Base-by-base conservation (phyloP, 2,329 filamentous ascomycete genomes). In the Stachybotrys echinatus region DNA sequence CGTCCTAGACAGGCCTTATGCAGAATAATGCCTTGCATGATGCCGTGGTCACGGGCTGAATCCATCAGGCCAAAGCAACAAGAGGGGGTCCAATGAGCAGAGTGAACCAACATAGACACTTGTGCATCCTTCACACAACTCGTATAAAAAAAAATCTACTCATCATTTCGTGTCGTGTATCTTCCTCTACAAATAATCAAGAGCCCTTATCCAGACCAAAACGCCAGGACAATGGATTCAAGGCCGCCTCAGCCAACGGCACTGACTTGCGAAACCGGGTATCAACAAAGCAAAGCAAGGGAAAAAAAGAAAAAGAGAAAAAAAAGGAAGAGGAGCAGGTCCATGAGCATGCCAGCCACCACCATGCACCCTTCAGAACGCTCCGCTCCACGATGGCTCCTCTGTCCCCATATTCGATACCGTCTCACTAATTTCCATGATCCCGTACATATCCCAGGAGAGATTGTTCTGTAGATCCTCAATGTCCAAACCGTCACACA, bases 361-460 rank as follows among this genome's bases (percentile, higher is more conserved):
- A 3, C 5, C 1, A 14, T 14, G 20, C 27, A 21, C n/a, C 38
- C 17, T 18, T 52, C 50, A 58, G 21, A 58, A 49, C 10, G 51
- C 53, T 2, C 54, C 56, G 17, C 46, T 60, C 64, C 62, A 66
- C 1, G 61, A 65, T 23, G 62, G 64, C 40, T 65, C 67, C 34
- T 70, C 67, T 47, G 62, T 62, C 6, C 62, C 67, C 2, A 67
- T 65, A 47, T 65, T 68, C 37, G 65, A 58, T 7, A 68, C 58
- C 1, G 64, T 59, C 8, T 68, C 68, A 27, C 65, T 67, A 61
- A 71, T 66, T 51, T 71, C 68, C 64, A 70, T 68, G 34, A 71
- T 68, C 19, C 68, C 67, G 45, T 69, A 67, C 64, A 71, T 66
- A 48, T 71, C 68, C 68, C 68, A 70, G 5, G 66, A 66, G 47